A percentile compares a stretch with the other conserved stretches of the same genome.
Evolutionary conservation across 148 eudicot species (phyloP).

Genomic region (Rheum nobile): DNA sequence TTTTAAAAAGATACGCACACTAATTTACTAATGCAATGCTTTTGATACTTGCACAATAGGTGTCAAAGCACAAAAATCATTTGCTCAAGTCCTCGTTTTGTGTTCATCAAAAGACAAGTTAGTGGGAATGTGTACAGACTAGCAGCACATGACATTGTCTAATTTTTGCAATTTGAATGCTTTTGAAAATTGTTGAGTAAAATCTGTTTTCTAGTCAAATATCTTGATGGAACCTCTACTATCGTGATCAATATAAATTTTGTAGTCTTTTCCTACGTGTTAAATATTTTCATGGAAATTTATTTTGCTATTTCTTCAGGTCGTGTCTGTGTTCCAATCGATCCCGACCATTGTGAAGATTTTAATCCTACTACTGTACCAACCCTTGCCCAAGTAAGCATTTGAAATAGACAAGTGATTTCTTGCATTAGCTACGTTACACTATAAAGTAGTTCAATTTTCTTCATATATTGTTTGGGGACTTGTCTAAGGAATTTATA

Average conservation of each 20-base stretch:
- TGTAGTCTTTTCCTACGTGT: neutral
- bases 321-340: slow-evolving; percentile 85
- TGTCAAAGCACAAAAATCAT: slow-evolving; percentile 90
- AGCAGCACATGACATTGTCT: neutral
- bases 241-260: neutral
- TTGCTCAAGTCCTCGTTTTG: slow-evolving; percentile 94
- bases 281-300: neutral
- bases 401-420: neutral
- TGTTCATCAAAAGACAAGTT: slow-evolving; percentile 94
- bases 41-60: slow-evolving; percentile 31
- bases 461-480: neutral
- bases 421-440: neutral
- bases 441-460: neutral
- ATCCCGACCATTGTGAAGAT: slow-evolving; percentile 68
- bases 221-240: neutral
- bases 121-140: slow-evolving; percentile 4
- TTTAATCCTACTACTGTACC: slow-evolving; percentile 83
- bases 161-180: neutral
- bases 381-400: slow-evolving; percentile 67
- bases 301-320: slow-evolving; percentile 31
- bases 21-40: neutral
- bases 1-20: neutral
- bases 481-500: neutral
- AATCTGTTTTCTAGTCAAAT: neutral
- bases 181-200: neutral